Base-by-base conservation (phyloP, 2,329 filamentous ascomycete genomes). In the Xylariaceae sp. region DNA sequence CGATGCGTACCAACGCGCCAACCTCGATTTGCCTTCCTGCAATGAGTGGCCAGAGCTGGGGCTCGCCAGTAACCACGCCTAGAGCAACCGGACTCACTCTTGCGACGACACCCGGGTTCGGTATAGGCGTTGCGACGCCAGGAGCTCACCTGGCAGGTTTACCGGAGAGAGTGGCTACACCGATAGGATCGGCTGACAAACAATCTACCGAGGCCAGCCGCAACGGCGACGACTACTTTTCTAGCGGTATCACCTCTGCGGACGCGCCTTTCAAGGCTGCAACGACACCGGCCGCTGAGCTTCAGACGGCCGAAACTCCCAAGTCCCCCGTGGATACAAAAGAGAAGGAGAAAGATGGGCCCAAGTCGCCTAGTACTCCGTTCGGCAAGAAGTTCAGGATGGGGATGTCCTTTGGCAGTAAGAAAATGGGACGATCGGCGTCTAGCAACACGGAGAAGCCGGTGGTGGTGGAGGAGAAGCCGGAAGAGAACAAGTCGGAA, bases 101-200 rank as follows among this genome's bases (percentile, higher is more conserved):
- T 23, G 67, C 78, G n/a, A 70, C 71, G 31, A 89, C 87, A 2
- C 85, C 88, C 1, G 86, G 87, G 0, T 66, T 92, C 45, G 77
- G 74, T 2, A 96, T 96, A 50, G 85, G 83, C 3, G 62, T 87
- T 33, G 87, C 85, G 12, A 88, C 85, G 6, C 85, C 85, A 38
- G 68, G 60, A 3, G 59, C 53, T 27, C 61, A 61, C n/a, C 60
- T 73, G n/a, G 62, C 70, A 21, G 69, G 66, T 6, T 63, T 71
- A 6, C 66, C 68, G 3, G 73, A 76, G 53, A 69, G 70, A 33
- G 60, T 62, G 1, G 60, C 63, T 9, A 64, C 62, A 13, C 62
- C 67, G 2, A 50, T 58, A 37, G 69, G 63, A 29, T 65, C 73
- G 3, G 57, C 78, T 0, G 78, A 81, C 39, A 78, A 76, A 54